A percentile compares a stretch with the other conserved stretches of the same genome.
Evolutionary conservation across 164 flowering plant genomes (phyloP).

Genomic region (Cinnamomum chago): DNA sequence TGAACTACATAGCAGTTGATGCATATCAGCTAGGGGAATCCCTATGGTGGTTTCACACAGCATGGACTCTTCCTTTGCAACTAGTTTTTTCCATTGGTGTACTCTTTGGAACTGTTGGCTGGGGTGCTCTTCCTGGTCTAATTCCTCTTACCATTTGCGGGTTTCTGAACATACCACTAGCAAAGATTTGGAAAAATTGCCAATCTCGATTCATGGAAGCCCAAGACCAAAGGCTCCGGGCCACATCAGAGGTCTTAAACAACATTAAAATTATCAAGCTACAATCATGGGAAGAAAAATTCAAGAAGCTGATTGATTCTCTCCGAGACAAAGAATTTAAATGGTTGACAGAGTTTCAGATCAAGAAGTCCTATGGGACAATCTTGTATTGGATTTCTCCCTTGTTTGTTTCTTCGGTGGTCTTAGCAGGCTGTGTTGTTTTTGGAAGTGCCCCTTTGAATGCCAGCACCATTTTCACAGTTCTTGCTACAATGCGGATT

Average conservation of each 20-base stretch:
- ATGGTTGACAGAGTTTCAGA: constrained; percentile 52
- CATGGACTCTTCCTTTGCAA: constrained; percentile 50
- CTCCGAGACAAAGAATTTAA: constrained; percentile 54
- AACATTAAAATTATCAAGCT: constrained; percentile 82
- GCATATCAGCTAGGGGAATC: constrained; percentile 82
- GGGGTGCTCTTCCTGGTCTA: constrained; percentile 60
- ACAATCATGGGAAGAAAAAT: constrained; percentile 90
- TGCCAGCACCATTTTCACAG: constrained; percentile 73
- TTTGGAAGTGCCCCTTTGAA: constrained; percentile 47
- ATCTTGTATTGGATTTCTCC: constrained; percentile 79
- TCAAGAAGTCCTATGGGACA: constrained; percentile 36
- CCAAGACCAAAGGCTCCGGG: constrained; percentile 64
- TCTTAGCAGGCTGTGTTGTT: constrained; percentile 56
- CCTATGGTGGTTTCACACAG: constrained; percentile 64
- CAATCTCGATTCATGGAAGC: constrained; percentile 55
- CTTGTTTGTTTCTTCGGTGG: constrained; percentile 56
- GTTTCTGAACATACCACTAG: constrained; percentile 68
- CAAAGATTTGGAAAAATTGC: constrained; percentile 48
- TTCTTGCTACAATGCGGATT: constrained; percentile 54
- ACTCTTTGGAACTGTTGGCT: constrained; percentile 53
- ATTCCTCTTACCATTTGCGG: constrained; percentile 55
- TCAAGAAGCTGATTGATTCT: constrained; percentile 46
- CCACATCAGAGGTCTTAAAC: constrained; percentile 79
- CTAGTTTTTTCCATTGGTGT: constrained; percentile 44
- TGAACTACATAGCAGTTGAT: constrained; percentile 82